These are phyloP conservation scores for Neurospora intermedia DNA, from an alignment of 495 filamentous ascomycete species.

Conservation along the genomic window DNA sequence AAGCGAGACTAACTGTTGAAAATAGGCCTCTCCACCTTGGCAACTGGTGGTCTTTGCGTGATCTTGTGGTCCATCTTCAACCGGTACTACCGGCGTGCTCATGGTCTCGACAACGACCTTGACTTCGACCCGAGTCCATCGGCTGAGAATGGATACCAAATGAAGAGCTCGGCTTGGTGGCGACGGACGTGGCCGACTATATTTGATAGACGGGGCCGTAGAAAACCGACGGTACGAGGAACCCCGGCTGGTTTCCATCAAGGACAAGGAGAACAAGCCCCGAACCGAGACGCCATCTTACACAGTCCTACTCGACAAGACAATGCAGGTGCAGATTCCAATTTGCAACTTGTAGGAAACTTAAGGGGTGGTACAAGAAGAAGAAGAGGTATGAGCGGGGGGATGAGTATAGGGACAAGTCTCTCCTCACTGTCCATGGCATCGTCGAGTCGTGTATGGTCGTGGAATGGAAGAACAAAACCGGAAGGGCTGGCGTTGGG, in stretches of 20 bases:
- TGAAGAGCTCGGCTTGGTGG: background rate
- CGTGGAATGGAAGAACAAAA: background rate
- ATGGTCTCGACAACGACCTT: background rate
- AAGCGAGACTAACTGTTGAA: background rate
- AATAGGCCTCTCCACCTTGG: constrained; percentile 4
- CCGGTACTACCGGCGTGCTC: background rate
- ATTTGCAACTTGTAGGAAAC: background rate
- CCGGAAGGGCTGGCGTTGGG: background rate
- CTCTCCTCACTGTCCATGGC: background rate
- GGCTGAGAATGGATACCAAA: background rate
- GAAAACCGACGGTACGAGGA: background rate
- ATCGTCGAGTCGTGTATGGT: background rate
- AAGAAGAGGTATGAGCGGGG: background rate
- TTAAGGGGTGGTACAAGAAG: background rate
- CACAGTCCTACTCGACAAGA: background rate
- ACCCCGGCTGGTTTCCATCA: background rate
- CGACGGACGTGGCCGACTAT: background rate
- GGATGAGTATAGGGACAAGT: background rate
- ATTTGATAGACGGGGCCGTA: background rate
- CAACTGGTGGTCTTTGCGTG: constrained; percentile 2
- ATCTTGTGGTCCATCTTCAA: constrained; percentile 5
- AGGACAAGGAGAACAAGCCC: background rate
- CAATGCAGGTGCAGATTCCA: background rate
- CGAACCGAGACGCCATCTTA: background rate
- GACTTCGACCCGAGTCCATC: background rate